Base-by-base conservation (phyloP, 176 grass and related monocot species). In the Bolboschoenus planiculmis region DNA sequence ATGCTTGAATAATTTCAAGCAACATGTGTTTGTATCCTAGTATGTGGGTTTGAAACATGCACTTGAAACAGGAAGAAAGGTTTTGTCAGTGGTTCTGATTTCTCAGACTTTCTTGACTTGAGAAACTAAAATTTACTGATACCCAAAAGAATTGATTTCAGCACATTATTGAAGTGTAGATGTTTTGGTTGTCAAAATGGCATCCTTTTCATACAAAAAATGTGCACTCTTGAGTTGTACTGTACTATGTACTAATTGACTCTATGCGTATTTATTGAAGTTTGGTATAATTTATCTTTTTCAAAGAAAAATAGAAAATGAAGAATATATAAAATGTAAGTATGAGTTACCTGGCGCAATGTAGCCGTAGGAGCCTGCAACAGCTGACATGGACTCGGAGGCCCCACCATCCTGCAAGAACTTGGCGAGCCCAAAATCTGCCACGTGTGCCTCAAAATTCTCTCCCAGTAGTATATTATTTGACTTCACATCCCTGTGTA, bases 311-410 rank as follows among this genome's bases (percentile, higher is more conserved):
- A 36, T 1, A 44, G 4, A 37, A 68, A 36, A 3, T 9, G 35
- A 68, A 56, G n/a, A 39, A 18, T 4, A 6, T 5, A 7, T 0
- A 4, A 6, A 15, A 78, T 27, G 51, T 14, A 24, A 78, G 16
- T 33, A 2, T 46, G 0, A 33, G 40, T 77, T 81, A 97, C 95
- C 95, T 34, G 92, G 95, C 4, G 95, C 95, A 83, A 98, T 98
- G 85, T 98, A 98, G 55, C 95, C 95, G 87, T 97, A 97, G n/a
- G 95, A 97, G 0, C 95, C 95, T 7, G 92, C 95, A 71, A 98
- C 91, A 33, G 93, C 92, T 57, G 96, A 99, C 92, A 98, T 94
- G 92, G 92, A 93, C 81, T 94, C 92, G 29, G 88, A 88, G 15
- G 77, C 85, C 46, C 31, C 79, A 29, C 71, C 78, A 72, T 83